These are phyloP conservation scores for Aspergillus sp. DNA, from an alignment of 2,329 filamentous ascomycete genomes.

Conservation along the genomic window DNA sequence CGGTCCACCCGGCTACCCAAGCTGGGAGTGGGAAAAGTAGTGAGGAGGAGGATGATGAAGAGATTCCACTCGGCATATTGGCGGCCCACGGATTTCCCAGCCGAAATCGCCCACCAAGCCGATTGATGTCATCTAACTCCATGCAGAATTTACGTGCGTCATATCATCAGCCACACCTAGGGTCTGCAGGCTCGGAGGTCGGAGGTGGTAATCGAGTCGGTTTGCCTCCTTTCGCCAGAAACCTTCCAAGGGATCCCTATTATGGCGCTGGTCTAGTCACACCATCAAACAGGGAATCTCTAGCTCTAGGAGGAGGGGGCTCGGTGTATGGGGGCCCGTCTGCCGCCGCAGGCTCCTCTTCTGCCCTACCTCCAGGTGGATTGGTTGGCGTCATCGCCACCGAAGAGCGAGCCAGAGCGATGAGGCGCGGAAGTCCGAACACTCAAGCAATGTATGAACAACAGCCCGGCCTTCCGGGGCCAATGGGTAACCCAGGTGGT, in stretches of 20 bases:
- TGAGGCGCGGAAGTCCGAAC: conserved; percentile 76
- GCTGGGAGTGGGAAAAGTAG: conserved; percentile 40
- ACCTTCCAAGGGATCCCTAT: conserved; percentile 82
- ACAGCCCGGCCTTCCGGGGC: conserved; percentile 31
- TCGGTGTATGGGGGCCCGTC: conserved; percentile 41
- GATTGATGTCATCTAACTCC: conserved; percentile 63
- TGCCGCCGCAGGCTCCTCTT: conserved; percentile 31
- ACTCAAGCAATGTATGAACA: conserved; percentile 52
- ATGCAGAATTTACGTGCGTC: conserved; percentile 69
- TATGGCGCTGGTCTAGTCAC: conserved; percentile 75
- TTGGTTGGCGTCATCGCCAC: conserved; percentile 84
- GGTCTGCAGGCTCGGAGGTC: conserved; percentile 57
- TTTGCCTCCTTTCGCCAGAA: conserved; percentile 78
- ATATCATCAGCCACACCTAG: conserved; percentile 46
- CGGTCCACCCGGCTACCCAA: conserved; percentile 37
- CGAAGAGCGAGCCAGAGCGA: conserved; percentile 75
- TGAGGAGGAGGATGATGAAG: conserved; percentile 76
- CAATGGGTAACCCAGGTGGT: conserved; percentile 25
- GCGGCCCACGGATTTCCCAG: conserved; percentile 86
- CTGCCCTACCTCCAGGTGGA: conserved; percentile 65
- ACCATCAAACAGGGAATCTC: conserved; percentile 69
- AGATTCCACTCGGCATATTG: conserved; percentile 81
- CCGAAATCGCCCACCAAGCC: conserved; percentile 72
- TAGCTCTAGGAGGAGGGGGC: conserved; percentile 65
- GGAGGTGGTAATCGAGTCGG: conserved; percentile 47